Conservation (phyloP, 495 filamentous ascomycete genomes). For the Cudoniella acicularis region DNA sequence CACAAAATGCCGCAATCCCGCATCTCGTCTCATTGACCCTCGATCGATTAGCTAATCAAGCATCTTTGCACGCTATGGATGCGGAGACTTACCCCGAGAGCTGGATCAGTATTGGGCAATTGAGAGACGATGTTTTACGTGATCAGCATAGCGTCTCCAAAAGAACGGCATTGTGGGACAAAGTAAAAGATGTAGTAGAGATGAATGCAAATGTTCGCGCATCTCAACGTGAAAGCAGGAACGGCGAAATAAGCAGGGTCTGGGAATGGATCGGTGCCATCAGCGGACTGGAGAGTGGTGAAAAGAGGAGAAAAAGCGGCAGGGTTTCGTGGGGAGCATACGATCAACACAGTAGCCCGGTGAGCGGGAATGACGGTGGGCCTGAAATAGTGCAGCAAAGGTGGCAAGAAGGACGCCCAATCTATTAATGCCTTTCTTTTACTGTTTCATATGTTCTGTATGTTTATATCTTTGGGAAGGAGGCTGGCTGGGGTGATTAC, state of each 20-base stretch:
- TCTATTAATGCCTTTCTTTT: conserved; percentile 47
- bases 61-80: conserved; percentile 67
- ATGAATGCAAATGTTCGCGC: conserved; percentile 89
- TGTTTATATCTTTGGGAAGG: background rate
- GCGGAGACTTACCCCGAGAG: conserved; percentile 57
- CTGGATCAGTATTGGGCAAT: conserved; percentile 80
- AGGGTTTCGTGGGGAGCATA: conserved; percentile 43
- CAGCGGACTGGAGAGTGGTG: conserved; percentile 33
- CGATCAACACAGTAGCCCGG: conserved; percentile 29
- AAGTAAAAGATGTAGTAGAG: conserved; percentile 80
- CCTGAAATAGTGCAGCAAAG: conserved; percentile 27
- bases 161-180: conserved; percentile 75
- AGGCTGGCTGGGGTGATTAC: background rate
- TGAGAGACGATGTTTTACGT: conserved; percentile 86
- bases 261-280: conserved; percentile 95
- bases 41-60: conserved; percentile 76
- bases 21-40: conserved; percentile 76
- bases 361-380: conserved; percentile 26
- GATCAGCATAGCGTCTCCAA: conserved; percentile 71
- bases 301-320: conserved; percentile 45
- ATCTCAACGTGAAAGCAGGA: conserved; percentile 73
- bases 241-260: conserved; percentile 79
- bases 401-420: conserved; percentile 56
- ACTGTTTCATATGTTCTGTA: conserved; percentile 6
- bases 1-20: conserved; percentile 68